Percentiles rank a stretch among this genome's conserved stretches.
These are phyloP conservation scores for Xylaria curta DNA, from an alignment of 495 filamentous ascomycete species.

Conservation along the genomic window DNA sequence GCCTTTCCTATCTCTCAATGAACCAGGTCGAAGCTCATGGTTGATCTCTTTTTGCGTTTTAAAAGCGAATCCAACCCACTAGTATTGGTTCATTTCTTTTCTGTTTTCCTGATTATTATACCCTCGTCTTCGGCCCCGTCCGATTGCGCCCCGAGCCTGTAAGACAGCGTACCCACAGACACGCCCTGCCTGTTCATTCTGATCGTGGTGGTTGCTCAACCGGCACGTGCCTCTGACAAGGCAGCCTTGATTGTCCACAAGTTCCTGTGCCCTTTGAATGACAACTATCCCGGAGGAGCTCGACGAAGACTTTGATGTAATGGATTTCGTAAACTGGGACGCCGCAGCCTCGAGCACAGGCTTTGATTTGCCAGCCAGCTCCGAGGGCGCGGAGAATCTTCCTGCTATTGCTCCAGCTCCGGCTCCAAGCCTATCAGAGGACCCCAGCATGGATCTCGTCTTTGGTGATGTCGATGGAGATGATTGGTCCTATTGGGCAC, in stretches of 20 bases:
- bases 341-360: conserved; percentile 35
- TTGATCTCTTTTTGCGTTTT: conserved; percentile 14
- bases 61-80: not conserved
- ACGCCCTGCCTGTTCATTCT: conserved; percentile 14
- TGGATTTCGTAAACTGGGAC: conserved; percentile 58
- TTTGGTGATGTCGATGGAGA: conserved; percentile 54
- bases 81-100: not conserved
- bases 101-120: not conserved
- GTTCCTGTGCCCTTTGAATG: conserved; percentile 38
- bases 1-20: not conserved
- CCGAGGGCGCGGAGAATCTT: conserved; percentile 33
- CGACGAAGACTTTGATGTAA: conserved; percentile 28
- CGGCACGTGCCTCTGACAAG: conserved; percentile 4
- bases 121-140: conserved; percentile 3
- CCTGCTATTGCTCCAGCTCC: conserved; percentile 20
- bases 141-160: conserved; percentile 7
- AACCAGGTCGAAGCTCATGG: conserved; percentile 1
- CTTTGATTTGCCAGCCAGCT: conserved; percentile 28
- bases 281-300: conserved; percentile 47
- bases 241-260: not conserved
- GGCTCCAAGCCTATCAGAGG: conserved; percentile 31
- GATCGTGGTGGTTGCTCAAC: conserved; percentile 3
- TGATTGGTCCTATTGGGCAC: conserved; percentile 57
- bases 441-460: conserved; percentile 49
- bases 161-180: conserved; percentile 2